Conservation (phyloP, 129 eudicot species). For the Dittrichia graveolens region DNA sequence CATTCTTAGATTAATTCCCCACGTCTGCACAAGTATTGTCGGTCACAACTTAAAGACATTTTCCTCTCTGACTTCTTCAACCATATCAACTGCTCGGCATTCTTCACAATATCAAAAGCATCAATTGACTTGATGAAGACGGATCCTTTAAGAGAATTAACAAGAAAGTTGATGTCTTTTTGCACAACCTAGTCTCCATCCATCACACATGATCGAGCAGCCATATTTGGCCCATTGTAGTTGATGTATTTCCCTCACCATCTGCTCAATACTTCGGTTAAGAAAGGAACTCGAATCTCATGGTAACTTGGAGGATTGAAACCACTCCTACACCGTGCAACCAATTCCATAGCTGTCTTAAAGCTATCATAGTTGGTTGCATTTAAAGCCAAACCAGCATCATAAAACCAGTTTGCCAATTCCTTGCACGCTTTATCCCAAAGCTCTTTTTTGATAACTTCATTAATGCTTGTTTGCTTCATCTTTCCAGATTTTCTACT, state of each 20-base stretch:
- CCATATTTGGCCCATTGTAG: not conserved
- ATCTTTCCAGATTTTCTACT: too few relatives aligned
- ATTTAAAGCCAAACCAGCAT: not conserved
- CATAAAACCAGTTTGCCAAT: not conserved
- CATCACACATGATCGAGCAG: not conserved
- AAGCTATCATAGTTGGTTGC: not conserved
- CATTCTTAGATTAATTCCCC: too few relatives aligned
- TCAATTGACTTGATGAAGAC: too few relatives aligned
- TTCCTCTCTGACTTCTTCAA: too few relatives aligned
- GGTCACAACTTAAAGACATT: too few relatives aligned
- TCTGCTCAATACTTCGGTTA: too few relatives aligned
- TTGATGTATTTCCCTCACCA: not conserved
- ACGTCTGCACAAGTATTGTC: too few relatives aligned
- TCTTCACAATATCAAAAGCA: too few relatives aligned
- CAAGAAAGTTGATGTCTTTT: not conserved
- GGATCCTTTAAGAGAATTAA: too few relatives aligned
- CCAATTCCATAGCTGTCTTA: not conserved
- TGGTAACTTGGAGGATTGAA: not conserved
- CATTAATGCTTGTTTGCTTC: too few relatives aligned
- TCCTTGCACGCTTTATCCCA: not conserved
- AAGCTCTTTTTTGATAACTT: constrained; percentile 37
- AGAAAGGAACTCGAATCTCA: not conserved
- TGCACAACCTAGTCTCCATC: not conserved
- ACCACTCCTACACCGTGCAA: not conserved
- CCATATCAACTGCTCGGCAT: too few relatives aligned